Base-by-base conservation (phyloP, 73 alveolate species). In the Tetrahymena thermophila region DNA sequence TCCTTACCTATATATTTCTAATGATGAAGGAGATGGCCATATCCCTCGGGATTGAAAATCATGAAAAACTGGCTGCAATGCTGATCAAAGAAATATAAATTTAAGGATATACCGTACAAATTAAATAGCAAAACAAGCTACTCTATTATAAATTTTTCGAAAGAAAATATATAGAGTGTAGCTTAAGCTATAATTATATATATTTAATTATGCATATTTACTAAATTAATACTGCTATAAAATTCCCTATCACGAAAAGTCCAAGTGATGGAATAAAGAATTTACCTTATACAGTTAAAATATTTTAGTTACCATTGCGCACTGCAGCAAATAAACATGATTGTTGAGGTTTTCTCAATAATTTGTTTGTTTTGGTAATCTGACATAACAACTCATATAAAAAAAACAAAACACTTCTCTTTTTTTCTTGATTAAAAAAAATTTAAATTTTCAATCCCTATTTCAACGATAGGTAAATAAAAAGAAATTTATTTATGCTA, bases 1-100 rank as follows among this genome's bases (percentile, higher is more conserved):
- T 71, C 89, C 89, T 71, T 71, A 71, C 89, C 89, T 71, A 71
- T 71, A 71, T 71, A 71, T 71, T 71, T 71, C 89, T n/a, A 71
- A 71, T 71, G 89, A 71, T 71, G 89, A 71, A 71, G 89, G 89
- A 71, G 89, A 71, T 71, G 89, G 89, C 89, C 89, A 71, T 71
- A 71, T 71, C 89, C 37, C 89, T 71, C 37, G 89, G 89, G 89
- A 71, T 71, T 71, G 89, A 71, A 71, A 71, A 71, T 71, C 89
- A 71, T 71, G 89, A 71, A 71, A 71, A 71, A 71, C 89, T 71
- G 89, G 89, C 89, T 71, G 11, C 35, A 11, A 71, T 71, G 89
- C 89, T 71, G 89, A 71, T 71, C 89, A 71, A 71, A 28, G 89
- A 71, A 71, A 71, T 71, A 71, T 71, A 28, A 71, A 28, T 28